phyloP scores from a whole-genome alignment of 2,329 filamentous ascomycete species.

The Xylariaceae sp. region DNA sequence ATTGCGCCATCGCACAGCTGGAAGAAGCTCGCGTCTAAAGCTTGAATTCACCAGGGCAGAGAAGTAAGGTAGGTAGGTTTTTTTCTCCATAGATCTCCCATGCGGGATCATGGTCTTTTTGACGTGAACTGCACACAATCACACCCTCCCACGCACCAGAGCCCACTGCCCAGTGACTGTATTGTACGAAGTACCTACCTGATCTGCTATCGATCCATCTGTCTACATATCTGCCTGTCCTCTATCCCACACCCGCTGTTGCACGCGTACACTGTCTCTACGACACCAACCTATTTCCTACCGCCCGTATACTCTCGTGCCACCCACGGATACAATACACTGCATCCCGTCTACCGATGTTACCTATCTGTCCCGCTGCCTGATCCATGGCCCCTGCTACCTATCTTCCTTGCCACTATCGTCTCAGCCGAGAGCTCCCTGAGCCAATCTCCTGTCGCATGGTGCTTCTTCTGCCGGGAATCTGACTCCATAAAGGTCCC shows the following conservation, averaged over 20 bases:
- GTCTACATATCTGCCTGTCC: too few species aligned
- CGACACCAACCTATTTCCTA: not conserved
- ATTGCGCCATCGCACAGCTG: not conserved
- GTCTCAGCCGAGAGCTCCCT: constrained; percentile 31
- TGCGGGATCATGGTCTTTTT: not conserved
- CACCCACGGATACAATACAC: not conserved
- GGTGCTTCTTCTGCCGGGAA: constrained; percentile 20
- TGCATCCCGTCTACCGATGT: constrained; percentile 8
- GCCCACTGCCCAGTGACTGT: not conserved
- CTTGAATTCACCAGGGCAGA: not conserved
- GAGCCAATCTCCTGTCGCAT: constrained; percentile 28
- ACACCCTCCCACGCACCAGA: not conserved
- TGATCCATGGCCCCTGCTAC: constrained; percentile 11
- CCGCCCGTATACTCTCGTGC: not conserved
- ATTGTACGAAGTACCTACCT: not conserved
- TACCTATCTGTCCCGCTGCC: constrained; percentile 12
- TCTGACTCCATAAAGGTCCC: constrained; percentile 12
- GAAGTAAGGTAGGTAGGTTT: not conserved
- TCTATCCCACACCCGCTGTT: too few species aligned
- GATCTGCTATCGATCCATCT: too few species aligned
- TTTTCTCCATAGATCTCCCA: not conserved
- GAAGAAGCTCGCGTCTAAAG: not conserved
- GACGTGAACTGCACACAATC: not conserved
- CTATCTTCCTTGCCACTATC: constrained; percentile 22
- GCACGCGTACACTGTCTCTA: not conserved